These are phyloP conservation scores for Erysimum cheiri DNA, from an alignment of 441 rosid species.

Conservation along the genomic window DNA sequence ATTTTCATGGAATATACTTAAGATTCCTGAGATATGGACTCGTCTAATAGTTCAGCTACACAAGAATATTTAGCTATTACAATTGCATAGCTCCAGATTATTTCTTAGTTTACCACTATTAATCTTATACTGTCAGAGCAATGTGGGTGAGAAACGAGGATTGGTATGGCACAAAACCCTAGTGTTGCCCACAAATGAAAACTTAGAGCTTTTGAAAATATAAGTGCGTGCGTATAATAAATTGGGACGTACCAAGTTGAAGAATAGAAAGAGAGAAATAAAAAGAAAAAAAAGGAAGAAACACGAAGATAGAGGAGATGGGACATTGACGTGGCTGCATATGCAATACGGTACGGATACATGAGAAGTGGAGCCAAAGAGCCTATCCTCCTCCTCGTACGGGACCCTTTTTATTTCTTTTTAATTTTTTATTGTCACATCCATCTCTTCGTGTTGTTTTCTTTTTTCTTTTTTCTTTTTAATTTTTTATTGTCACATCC, in stretches of 20 bases:
- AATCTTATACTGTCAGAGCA: constrained; percentile 16
- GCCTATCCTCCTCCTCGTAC: constrained; percentile 45
- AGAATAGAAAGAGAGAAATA: constrained; percentile 2
- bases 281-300: background rate
- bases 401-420: constrained; percentile 36
- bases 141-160: constrained; percentile 34
- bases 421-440: constrained; percentile 38
- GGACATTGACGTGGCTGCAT: constrained; percentile 45
- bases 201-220: background rate
- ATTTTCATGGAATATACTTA: background rate
- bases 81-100: constrained; percentile 25
- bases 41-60: background rate
- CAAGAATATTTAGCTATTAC: constrained; percentile 14
- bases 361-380: constrained; percentile 45
- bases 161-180: constrained; percentile 39
- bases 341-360: constrained; percentile 40
- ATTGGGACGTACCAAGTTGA: constrained; percentile 42
- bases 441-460: constrained; percentile 40
- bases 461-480: background rate
- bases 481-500: constrained; percentile 37
- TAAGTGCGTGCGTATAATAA: constrained; percentile 38
- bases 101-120: background rate
- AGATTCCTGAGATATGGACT: constrained; percentile 17
- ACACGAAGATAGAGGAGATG: constrained; percentile 42
- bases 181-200: constrained; percentile 16